These are phyloP conservation scores for Phytophthora sp. DNA, from an alignment of 352 stramenopile species.

Conservation along the genomic window DNA sequence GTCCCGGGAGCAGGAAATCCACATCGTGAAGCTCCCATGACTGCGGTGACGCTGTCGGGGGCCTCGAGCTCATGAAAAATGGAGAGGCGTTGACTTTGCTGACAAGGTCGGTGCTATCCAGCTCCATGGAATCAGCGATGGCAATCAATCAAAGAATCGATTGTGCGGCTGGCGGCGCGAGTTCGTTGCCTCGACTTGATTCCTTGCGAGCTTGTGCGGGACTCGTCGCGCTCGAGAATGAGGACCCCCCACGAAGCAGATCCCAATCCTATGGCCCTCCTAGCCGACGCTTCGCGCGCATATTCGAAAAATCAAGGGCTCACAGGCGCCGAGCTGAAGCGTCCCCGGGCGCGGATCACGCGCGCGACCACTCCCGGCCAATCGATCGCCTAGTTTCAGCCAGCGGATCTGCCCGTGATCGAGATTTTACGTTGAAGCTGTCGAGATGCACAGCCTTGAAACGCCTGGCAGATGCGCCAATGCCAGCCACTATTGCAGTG, in stretches of 20 bases:
- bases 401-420: slow-evolving; percentile 4
- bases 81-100: slow-evolving; percentile 42
- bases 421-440: slow-evolving; percentile 11
- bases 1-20: slow-evolving; percentile 38
- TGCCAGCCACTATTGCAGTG: too few species aligned
- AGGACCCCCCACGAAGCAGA: slow-evolving; percentile 8
- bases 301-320: slow-evolving; percentile 34
- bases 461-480: slow-evolving; percentile 13
- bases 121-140: slow-evolving; percentile 26
- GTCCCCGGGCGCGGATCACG: neutral
- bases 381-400: neutral
- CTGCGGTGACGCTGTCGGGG: slow-evolving; percentile 12
- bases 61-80: slow-evolving; percentile 38
- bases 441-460: slow-evolving; percentile 4
- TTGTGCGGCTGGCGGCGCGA: slow-evolving; percentile 1
- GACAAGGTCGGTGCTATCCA: slow-evolving; percentile 40
- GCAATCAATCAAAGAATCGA: neutral
- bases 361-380: slow-evolving; percentile 1
- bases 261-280: slow-evolving; percentile 17
- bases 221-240: slow-evolving; percentile 32
- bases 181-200: slow-evolving; percentile 1
- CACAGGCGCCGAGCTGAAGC: neutral
- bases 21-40: slow-evolving; percentile 39
- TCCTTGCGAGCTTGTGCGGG: slow-evolving; percentile 1
- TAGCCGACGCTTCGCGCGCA: slow-evolving; percentile 21